These are phyloP conservation scores for Lactifluus pinguis DNA, from an alignment of 768 basidiomycete genomes.

Conservation along the genomic window DNA sequence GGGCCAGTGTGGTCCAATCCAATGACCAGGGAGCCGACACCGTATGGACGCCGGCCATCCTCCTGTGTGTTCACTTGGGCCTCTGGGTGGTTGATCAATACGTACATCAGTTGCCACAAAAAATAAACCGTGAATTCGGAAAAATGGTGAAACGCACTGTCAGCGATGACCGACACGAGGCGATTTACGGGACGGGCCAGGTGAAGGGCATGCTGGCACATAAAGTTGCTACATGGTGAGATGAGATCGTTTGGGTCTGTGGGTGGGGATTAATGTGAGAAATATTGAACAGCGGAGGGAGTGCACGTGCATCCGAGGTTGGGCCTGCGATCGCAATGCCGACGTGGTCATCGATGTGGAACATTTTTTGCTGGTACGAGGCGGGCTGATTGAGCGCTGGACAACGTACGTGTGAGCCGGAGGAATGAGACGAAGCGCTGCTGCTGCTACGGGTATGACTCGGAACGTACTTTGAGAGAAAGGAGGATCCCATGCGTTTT, in stretches of 20 bases:
- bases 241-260: no score
- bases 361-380: slow-evolving; percentile 99
- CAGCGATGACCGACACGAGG: slow-evolving; percentile 87
- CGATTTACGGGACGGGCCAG: slow-evolving; percentile 87
- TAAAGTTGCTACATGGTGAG: slow-evolving; percentile 72
- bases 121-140: no score
- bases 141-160: slow-evolving; percentile 68
- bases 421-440: background rate
- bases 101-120: no score
- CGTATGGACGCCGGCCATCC: slow-evolving; percentile 94
- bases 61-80: slow-evolving; percentile 98
- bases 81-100: slow-evolving; percentile 47
- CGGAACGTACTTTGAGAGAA: slow-evolving; percentile 70
- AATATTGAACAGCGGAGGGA: slow-evolving; percentile 51
- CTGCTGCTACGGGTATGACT: background rate
- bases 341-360: slow-evolving; percentile 97
- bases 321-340: slow-evolving; percentile 99
- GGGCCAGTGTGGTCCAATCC: slow-evolving; percentile 93
- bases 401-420: background rate
- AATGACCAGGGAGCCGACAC: slow-evolving; percentile 96
- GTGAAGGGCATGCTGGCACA: slow-evolving; percentile 97
- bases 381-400: slow-evolving; percentile 93
- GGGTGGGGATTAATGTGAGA: no score
- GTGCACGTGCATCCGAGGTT: slow-evolving; percentile 93
- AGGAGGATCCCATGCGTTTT: slow-evolving; percentile 56